Conservation (phyloP, 2,329 filamentous ascomycete species). For the Lachnellula hyalina region DNA sequence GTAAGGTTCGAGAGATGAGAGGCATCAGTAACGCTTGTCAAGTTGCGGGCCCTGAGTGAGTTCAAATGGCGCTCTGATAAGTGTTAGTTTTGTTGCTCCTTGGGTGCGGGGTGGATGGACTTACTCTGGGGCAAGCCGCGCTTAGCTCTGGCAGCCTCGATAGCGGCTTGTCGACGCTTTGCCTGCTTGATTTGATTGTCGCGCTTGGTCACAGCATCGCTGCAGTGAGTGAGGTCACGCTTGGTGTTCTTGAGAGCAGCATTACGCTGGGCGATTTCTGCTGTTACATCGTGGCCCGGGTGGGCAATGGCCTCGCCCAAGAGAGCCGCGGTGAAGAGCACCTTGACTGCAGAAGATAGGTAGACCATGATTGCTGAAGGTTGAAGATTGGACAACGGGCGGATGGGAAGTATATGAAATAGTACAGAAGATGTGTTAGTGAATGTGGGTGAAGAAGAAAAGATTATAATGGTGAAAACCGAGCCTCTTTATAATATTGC, state of each 20-base stretch:
- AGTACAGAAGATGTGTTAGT: too few relatives aligned
- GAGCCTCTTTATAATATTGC: too few relatives aligned
- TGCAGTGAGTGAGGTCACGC: slow-evolving; percentile 35
- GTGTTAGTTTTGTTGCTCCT: slow-evolving; percentile 4
- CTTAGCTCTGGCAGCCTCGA: slow-evolving; percentile 32
- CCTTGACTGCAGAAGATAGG: too few relatives aligned
- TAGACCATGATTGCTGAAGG: too few relatives aligned
- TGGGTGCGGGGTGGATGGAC: neutral
- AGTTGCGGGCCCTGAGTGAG: slow-evolving; percentile 9
- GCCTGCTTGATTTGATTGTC: slow-evolving; percentile 32
- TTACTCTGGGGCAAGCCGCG: slow-evolving; percentile 18
- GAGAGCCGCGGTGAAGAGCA: neutral
- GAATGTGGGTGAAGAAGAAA: too few relatives aligned
- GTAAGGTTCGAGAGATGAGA: slow-evolving; percentile 16
- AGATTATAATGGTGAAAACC: too few relatives aligned
- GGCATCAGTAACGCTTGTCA: slow-evolving; percentile 11
- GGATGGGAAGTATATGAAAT: too few relatives aligned
- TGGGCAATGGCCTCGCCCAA: slow-evolving; percentile 29
- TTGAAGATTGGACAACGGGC: too few relatives aligned
- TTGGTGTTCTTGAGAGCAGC: slow-evolving; percentile 33
- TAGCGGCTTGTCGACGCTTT: slow-evolving; percentile 32
- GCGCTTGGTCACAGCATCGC: slow-evolving; percentile 34
- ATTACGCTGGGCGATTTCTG: slow-evolving; percentile 33
- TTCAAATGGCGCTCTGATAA: slow-evolving; percentile 9
- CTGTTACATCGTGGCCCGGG: slow-evolving; percentile 34